Conservation (phyloP, 495 filamentous ascomycete species). For the Hypoxylon rickii region DNA sequence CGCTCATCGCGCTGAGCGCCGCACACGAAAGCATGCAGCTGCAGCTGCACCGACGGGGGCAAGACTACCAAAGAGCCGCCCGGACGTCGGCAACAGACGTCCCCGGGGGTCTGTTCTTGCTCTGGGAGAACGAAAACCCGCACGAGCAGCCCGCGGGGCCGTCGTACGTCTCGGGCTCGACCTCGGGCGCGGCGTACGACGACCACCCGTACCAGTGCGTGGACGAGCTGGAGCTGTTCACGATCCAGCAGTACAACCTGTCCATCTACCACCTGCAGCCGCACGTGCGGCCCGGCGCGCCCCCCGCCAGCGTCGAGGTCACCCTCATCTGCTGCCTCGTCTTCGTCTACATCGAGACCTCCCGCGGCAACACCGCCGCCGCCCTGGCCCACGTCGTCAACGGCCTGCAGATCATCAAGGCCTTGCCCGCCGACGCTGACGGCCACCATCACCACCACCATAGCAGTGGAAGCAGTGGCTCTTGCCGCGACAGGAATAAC, state of each 20-base stretch:
- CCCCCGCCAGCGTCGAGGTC: conserved; percentile 36
- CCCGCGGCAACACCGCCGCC: conserved; percentile 38
- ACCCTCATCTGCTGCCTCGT: conserved; percentile 46
- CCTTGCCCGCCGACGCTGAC: conserved; percentile 28
- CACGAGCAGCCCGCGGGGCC: background rate
- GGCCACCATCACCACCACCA: conserved; percentile 18
- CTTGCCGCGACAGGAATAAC: background rate
- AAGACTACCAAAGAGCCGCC: background rate
- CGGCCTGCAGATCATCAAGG: conserved; percentile 44
- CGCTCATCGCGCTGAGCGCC: conserved; percentile 45
- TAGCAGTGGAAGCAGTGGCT: background rate
- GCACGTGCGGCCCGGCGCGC: conserved; percentile 34
- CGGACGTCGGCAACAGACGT: background rate
- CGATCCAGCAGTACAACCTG: conserved; percentile 48
- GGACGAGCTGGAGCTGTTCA: conserved; percentile 43
- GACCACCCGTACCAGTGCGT: conserved; percentile 1
- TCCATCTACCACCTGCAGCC: conserved; percentile 41
- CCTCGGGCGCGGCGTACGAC: conserved; percentile 4
- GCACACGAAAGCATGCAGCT: conserved; percentile 34
- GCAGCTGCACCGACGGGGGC: conserved; percentile 6
- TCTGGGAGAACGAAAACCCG: conserved; percentile 3
- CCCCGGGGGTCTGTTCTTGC: too few relatives aligned
- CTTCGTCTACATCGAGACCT: conserved; percentile 47
- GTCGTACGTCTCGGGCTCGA: background rate
- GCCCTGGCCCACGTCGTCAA: conserved; percentile 45